Base-by-base conservation (phyloP, 1,284 basidiomycete genomes). In the Sutorius eximius region DNA sequence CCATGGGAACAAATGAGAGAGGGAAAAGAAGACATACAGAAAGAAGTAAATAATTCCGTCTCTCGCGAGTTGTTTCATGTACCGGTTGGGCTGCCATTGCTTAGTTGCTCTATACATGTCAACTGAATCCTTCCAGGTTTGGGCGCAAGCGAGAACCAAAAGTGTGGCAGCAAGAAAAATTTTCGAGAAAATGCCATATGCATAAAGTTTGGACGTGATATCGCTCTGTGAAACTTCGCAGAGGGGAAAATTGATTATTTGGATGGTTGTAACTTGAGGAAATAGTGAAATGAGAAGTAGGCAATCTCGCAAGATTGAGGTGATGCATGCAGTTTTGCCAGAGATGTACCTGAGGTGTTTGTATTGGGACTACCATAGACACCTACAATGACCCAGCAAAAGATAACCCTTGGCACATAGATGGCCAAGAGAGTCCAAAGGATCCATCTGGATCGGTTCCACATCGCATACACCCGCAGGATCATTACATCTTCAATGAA, bases 401-500 rank as follows among this genome's bases (percentile, higher is more conserved):
- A 1, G 2, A 53, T 32, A 3, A 45, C n/a, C 24, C 53, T 40
- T 2, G 34, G 12, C 4, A 49, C 27, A 16, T 49, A 60, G 7
- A 43, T 5, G 3, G 42, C 20, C 2, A 49, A 12, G 32, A 59
- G 58, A 18, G 42, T 2, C 8, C 3, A 20, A 4, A 65, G 22
- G 4, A 65, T 41, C 2, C 3, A n/a, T 2, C 9, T 61, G 6
- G 58, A 63, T 32, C 27, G 44, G 41, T 49, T 49, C 51, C 55
- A 63, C 51, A 62, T 57, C 9, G 52, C 51, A 10, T 58, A 60
- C 6, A 62, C 51, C 2, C 63, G 61, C 3, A 65, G 11, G 33
- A 64, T 41, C 58, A 63, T 56, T 18, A 65, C 36, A 4, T 55
- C 61, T 65, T 24, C 36, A 5, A 24, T 6, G 24, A 27, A 8